Evolutionary conservation across 768 basidiomycete genomes (phyloP), one percentile per base, ranked within the genome.

Genomic region (Lepiota venenata): DNA sequence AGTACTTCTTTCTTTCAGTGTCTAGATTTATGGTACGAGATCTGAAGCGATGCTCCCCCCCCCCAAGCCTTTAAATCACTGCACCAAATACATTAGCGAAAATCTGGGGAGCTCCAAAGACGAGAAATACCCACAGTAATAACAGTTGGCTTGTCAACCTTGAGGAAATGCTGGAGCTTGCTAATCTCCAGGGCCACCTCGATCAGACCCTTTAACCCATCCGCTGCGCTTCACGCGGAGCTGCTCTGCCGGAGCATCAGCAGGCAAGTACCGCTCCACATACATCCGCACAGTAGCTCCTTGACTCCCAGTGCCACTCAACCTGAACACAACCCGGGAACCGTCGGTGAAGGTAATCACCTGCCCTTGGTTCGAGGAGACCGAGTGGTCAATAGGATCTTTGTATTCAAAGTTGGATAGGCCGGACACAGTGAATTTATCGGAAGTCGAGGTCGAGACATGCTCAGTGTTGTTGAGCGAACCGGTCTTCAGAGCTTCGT

Each of bases 231-330:
- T n/a, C 68, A 84, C 83, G 58, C 74, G 74, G 55, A 91, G 76
- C 68, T 88, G 91, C 60, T 77, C 79, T 36, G 81, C 75, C 50
- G 92, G 86, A 42, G 82, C 84, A 20, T 81, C 76, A 14, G 84
- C 71, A 55, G 85, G 81, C 38, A 93, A 82, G 65, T 95, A 96
- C 66, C 94, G 83, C 74, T 99, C 97, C 44, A 96, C 86, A 66
- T 99, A 99, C 82, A 98, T 78, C 58, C 97, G 79, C 50, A 98
- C 93, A 11, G 97, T 99, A 20, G 97, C 97, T 42, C 97, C 97
- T 48, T 91, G 87, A 59, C 91, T 93, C 14, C 97, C 97, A 0
- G 97, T 99, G 54, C 97, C 97, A 58, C 91, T 94, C 50, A 99
- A 76, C 56, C 97, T 84, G 82, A 97, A 98, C 50, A 98, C 92